phyloP scores from a whole-genome alignment of 2,329 filamentous ascomycete genomes.

The Rhynchosporium agropyri region DNA sequence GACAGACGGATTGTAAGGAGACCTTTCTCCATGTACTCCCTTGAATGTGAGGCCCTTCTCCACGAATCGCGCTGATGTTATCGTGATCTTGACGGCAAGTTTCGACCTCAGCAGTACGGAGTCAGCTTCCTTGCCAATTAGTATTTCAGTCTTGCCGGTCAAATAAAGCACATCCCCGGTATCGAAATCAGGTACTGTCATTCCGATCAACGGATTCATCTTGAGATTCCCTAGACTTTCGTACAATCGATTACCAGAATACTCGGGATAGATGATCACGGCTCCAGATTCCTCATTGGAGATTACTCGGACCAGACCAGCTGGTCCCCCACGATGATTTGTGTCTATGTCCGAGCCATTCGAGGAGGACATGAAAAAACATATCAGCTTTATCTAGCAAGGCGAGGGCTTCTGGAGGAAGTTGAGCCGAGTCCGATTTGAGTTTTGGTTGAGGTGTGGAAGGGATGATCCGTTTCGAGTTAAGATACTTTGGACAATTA shows the following conservation, averaged over 20 bases:
- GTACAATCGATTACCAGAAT: constrained; percentile 76
- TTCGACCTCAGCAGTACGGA: constrained; percentile 10
- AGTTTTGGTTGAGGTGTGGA: constrained; percentile 5
- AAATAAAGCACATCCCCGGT: constrained; percentile 70
- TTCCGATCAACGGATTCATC: constrained; percentile 64
- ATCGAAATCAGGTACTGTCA: constrained; percentile 72
- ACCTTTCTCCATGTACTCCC: background rate
- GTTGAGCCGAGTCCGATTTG: constrained; percentile 9
- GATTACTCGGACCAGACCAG: constrained; percentile 70
- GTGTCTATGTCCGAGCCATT: constrained; percentile 1
- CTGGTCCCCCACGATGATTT: constrained; percentile 67
- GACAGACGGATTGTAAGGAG: constrained; percentile 6
- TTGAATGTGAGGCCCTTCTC: constrained; percentile 7
- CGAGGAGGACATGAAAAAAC: constrained; percentile 15
- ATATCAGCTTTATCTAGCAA: constrained; percentile 14
- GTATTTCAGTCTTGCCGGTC: constrained; percentile 68
- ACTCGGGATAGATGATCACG: constrained; percentile 73
- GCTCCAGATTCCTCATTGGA: constrained; percentile 49
- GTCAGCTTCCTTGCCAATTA: constrained; percentile 42
- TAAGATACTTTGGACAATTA: constrained; percentile 14
- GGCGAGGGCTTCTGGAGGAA: background rate
- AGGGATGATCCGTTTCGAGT: constrained; percentile 12
- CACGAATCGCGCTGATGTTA: constrained; percentile 4
- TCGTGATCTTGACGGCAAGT: constrained; percentile 9
- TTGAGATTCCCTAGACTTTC: constrained; percentile 78